Evolutionary conservation across 345 rosid genomes (phyloP), one percentile per base, ranked within the genome.

Genomic region (Salix udensis): DNA sequence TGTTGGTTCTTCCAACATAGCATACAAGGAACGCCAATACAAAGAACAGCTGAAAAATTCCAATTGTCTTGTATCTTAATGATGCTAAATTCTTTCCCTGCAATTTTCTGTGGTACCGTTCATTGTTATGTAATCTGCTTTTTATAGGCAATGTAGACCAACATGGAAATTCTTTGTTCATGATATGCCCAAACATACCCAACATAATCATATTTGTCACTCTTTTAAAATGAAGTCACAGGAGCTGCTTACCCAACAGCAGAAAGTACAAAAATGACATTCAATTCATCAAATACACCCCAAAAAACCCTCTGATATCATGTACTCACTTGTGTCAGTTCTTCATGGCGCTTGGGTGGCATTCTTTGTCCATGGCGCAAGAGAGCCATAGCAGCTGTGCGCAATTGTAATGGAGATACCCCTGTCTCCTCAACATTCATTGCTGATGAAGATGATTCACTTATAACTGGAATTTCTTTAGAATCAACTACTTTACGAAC

Each of bases 341-440:
- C 97, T 78, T 92, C 94, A 30, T 80, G 85, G 7, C 98, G 99
- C 78, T 76, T 73, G 34, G 84, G 80, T 40, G 99, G 99, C 98
- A 96, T 93, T 77, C 85, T 83, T 67, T 85, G 85, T 50, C 99
- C 98, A 79, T 96, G 98, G 53, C 93, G 90, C 80, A 96, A 82
- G 76, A 93, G 94, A 78, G 99, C 98, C 97, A 93, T 92, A 30
- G 98, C 97, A 80, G 99, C 99, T 4, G 94, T 86, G 67, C 98
- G 88, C 69, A 96, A 84, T 67, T 92, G 92, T 76, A 93, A 85
- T 30, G 99, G 99, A 82, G 97, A 92, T 46, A 96, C 96, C 67
- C 99, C 98, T 71, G 82, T 82, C 80, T 90, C 90, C 68, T 88
- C 86, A 65, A 71, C 78, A 73, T 84, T 64, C 5, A 64, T 78